A percentile compares a stretch with the other conserved stretches of the same genome.
Evolutionary conservation across 345 rosid genomes (phyloP).

Genomic region (Capsella bursapastoris): DNA sequence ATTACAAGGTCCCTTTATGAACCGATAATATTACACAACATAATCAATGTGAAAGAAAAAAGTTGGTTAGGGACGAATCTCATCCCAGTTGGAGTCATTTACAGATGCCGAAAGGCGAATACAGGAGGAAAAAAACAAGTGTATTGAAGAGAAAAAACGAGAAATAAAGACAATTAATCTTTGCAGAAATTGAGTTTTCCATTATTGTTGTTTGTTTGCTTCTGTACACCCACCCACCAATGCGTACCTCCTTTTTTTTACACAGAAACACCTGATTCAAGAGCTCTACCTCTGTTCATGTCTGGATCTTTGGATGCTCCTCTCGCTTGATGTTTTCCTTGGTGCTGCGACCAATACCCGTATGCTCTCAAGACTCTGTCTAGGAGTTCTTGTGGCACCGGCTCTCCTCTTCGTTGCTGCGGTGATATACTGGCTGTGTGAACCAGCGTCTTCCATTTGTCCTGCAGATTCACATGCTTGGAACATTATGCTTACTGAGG

Average conservation of each 20-base stretch:
- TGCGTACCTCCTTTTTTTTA: slow-evolving; percentile 36
- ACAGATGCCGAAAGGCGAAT: slow-evolving; percentile 35
- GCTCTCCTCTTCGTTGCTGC: slow-evolving; percentile 90
- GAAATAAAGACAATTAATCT: slow-evolving; percentile 36
- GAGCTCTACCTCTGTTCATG: slow-evolving; percentile 36
- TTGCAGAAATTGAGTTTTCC: slow-evolving; percentile 40
- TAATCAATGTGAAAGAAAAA: slow-evolving; percentile 22
- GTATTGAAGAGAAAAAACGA: slow-evolving; percentile 17
- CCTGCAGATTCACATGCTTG: slow-evolving; percentile 53
- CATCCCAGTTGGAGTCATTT: slow-evolving; percentile 41
- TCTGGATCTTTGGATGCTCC: slow-evolving; percentile 47
- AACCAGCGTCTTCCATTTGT: slow-evolving; percentile 93
- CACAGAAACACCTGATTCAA: slow-evolving; percentile 42
- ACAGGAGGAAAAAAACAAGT: slow-evolving; percentile 1
- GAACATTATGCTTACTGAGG: neutral
- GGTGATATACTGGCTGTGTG: slow-evolving; percentile 87
- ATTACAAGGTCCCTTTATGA: slow-evolving; percentile 29
- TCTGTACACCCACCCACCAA: slow-evolving; percentile 45
- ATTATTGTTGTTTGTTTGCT: slow-evolving; percentile 41
- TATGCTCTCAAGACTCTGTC: slow-evolving; percentile 84
- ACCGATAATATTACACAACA: slow-evolving; percentile 25
- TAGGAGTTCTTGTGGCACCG: slow-evolving; percentile 84
- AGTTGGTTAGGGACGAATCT: slow-evolving; percentile 30
- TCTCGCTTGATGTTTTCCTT: slow-evolving; percentile 71
- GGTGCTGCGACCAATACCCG: slow-evolving; percentile 80